Conservation (phyloP, 768 basidiomycete species). For the Galerina sulciceps region DNA sequence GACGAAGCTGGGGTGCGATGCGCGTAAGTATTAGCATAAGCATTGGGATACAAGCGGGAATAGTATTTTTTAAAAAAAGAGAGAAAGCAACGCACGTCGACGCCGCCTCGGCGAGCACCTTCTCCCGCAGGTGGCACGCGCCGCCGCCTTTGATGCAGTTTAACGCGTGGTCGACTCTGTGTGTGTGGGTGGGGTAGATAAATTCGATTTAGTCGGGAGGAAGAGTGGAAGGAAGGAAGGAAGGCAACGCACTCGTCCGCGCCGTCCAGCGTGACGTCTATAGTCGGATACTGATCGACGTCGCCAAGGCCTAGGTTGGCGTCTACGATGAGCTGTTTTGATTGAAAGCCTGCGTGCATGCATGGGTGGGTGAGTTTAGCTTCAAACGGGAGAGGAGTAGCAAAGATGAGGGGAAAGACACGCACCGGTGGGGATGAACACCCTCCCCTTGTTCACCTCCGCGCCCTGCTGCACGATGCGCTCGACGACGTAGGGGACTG, state of each 20-base stretch:
- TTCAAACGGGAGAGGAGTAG: conserved; percentile 4
- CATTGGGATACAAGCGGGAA: too few relatives aligned
- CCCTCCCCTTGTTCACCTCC: conserved; percentile 74
- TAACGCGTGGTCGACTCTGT: conserved; percentile 81
- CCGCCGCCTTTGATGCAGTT: conserved; percentile 98
- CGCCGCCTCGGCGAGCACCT: conserved; percentile 97
- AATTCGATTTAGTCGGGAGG: neutral
- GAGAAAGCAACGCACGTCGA: conserved; percentile 57
- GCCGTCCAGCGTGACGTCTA: conserved; percentile 98
- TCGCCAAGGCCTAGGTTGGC: conserved; percentile 82
- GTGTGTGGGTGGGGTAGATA: too few relatives aligned
- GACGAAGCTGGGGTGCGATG: conserved; percentile 62
- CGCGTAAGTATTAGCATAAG: too few relatives aligned
- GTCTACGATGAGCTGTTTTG: conserved; percentile 89
- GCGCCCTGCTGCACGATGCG: conserved; percentile 85
- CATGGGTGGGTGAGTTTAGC: neutral
- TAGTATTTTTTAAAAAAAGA: neutral
- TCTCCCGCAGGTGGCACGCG: conserved; percentile 95
- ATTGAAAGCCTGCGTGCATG: conserved; percentile 93
- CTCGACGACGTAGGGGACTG: conserved; percentile 96
- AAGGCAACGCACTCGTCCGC: conserved; percentile 81
- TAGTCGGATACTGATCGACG: conserved; percentile 82
- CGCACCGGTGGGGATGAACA: conserved; percentile 89
- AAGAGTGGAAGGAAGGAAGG: neutral
- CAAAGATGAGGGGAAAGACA: neutral